A percentile compares a stretch with the other conserved stretches of the same genome.
These are phyloP conservation scores for Salix suchowensis DNA, from an alignment of 345 rosid species.

Conservation along the genomic window DNA sequence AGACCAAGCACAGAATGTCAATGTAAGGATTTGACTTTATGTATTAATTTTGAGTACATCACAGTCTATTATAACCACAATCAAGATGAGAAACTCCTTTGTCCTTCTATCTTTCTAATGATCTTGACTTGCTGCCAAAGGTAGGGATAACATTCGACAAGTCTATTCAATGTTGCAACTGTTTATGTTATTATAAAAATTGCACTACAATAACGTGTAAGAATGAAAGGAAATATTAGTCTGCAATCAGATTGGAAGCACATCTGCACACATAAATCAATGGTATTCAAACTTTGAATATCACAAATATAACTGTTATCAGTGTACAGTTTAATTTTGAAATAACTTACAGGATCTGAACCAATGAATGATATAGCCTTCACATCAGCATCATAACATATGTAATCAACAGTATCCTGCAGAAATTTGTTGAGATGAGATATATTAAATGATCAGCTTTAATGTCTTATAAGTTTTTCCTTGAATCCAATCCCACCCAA, in stretches of 20 bases:
- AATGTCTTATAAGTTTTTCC: background rate
- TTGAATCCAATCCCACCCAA: background rate
- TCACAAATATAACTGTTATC: background rate
- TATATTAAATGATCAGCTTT: background rate
- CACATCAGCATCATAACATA: constrained; percentile 77
- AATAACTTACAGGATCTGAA: constrained; percentile 70
- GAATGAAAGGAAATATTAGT: background rate
- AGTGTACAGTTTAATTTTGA: background rate
- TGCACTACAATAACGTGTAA: background rate
- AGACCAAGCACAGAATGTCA: constrained; percentile 10
- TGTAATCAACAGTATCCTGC: constrained; percentile 89
- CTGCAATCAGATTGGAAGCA: background rate
- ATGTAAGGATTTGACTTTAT: background rate
- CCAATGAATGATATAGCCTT: constrained; percentile 93
- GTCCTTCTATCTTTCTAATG: background rate
- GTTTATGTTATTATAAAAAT: background rate
- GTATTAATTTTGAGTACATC: background rate
- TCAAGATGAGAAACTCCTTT: background rate
- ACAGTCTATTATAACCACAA: background rate
- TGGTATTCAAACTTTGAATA: background rate
- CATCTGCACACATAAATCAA: background rate
- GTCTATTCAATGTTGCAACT: background rate
- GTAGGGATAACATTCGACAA: background rate
- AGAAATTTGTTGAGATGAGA: background rate
- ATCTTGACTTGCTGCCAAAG: background rate